These are phyloP conservation scores for Cladorrhinum samala DNA, from an alignment of 495 filamentous ascomycete genomes.

Conservation along the genomic window DNA sequence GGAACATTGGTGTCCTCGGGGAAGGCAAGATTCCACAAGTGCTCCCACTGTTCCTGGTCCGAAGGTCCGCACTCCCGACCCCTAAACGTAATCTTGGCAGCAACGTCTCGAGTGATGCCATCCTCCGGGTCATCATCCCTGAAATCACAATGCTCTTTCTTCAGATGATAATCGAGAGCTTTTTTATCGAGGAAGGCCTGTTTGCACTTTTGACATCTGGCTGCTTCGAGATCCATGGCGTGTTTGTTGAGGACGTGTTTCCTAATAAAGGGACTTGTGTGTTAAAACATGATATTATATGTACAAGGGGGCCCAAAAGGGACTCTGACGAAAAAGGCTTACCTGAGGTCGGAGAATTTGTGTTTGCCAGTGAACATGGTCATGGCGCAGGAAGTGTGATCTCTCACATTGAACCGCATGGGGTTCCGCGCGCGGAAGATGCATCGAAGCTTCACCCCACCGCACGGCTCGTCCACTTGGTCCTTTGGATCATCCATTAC, in stretches of 20 bases:
- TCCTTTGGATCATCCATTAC: background rate
- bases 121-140: constrained; percentile 6
- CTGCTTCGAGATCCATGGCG: background rate
- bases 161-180: background rate
- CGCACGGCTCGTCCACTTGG: background rate
- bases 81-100: background rate
- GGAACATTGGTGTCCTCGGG: background rate
- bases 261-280: background rate
- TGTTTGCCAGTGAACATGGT: constrained; percentile 2
- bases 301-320: background rate
- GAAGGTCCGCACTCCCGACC: constrained; percentile 1
- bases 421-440: constrained; percentile 7
- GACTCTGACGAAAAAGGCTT: background rate
- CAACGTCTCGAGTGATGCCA: constrained; percentile 3
- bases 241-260: constrained; percentile 10
- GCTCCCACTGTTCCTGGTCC: constrained; percentile 1
- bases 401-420: constrained; percentile 5
- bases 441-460: background rate
- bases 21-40: constrained; percentile 1
- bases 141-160: background rate
- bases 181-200: background rate
- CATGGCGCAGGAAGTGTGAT: constrained; percentile 7
- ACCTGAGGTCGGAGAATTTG: constrained; percentile 8
- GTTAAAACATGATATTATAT: background rate
- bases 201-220: constrained; percentile 1